These are phyloP conservation scores for Rauvolfia tetraphylla DNA, from an alignment of 257 asterid genomes.

Conservation along the genomic window DNA sequence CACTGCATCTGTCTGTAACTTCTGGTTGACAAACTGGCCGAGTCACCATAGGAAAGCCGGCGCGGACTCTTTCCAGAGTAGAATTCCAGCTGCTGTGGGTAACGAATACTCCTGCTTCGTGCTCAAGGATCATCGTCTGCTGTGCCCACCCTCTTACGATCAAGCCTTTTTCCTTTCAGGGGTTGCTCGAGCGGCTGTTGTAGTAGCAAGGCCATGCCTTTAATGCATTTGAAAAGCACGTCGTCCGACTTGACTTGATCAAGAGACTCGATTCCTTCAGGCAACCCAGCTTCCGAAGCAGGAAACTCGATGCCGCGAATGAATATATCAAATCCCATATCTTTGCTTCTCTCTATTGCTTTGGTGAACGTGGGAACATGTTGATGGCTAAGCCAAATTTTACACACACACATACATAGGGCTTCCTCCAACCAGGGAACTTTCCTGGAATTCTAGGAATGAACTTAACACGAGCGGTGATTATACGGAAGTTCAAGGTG, in stretches of 20 bases:
- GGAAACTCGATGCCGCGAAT: no score
- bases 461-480: no score
- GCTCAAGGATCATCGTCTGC: no score
- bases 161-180: slow-evolving; percentile 31
- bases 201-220: slow-evolving; percentile 32
- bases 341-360: slow-evolving; percentile 17
- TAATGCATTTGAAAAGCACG: slow-evolving; percentile 15
- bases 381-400: no score
- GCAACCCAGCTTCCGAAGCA: no score
- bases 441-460: neutral
- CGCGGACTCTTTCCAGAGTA: no score
- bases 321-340: slow-evolving; percentile 30
- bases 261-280: slow-evolving; percentile 26
- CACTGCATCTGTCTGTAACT: slow-evolving; percentile 35
- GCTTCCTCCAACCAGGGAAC: neutral
- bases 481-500: no score
- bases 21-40: slow-evolving; percentile 50
- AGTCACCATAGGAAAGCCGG: slow-evolving; percentile 38
- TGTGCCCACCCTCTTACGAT: no score
- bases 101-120: no score
- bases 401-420: neutral
- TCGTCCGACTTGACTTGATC: slow-evolving; percentile 33
- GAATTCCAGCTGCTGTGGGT: no score
- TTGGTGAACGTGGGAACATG: no score
- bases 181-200: slow-evolving; percentile 42